Evolutionary conservation across 2,329 filamentous ascomycete genomes (phyloP), one percentile per base, ranked within the genome.

Genomic region (Botrytis deweyae): DNA sequence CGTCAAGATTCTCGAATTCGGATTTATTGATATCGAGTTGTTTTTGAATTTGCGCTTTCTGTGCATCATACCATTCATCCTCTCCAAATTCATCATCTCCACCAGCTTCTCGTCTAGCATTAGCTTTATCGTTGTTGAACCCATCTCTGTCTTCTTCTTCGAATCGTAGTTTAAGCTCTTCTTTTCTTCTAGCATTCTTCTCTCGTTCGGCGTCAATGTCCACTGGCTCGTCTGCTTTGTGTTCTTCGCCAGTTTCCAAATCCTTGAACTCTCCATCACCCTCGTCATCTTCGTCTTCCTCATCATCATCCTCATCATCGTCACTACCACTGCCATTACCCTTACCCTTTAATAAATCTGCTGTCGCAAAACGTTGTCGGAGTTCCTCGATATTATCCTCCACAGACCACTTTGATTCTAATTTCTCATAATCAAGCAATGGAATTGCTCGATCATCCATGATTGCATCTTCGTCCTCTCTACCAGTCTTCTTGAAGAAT

Each of bases 81-180:
- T 99, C 96, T 70, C 95, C 96, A 80, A 97, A 98, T 80, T 97
- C 92, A 74, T 89, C 86, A 9, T 90, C 86, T 4, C 87, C 87
- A 49, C 88, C 91, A 44, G 88, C 90, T 77, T 94, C 92, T 76
- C 89, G 87, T 52, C 92, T 88, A 18, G 92, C 92, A 69, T 91
- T 89, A 42, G 93, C 91, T 81, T 97, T 97, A 83, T 96, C 94
- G 80, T 97, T 97, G 79, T 93, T 90, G 81, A 98, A 95, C 0
- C 96, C 96, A 81, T 99, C 96, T n/a, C 93, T 89, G 81, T 99
- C 96, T 85, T 99, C 96, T 82, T 98, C 95, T 80, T 99, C 96
- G 80, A 99, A 99, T 1, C 97, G 90, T 70, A 97, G 86, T 81
- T 94, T 97, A 71, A 99, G 88, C 82, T 99, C 96, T 83, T 98